Base-by-base conservation (phyloP, 1,284 basidiomycete species). In the Naganishia albida region DNA sequence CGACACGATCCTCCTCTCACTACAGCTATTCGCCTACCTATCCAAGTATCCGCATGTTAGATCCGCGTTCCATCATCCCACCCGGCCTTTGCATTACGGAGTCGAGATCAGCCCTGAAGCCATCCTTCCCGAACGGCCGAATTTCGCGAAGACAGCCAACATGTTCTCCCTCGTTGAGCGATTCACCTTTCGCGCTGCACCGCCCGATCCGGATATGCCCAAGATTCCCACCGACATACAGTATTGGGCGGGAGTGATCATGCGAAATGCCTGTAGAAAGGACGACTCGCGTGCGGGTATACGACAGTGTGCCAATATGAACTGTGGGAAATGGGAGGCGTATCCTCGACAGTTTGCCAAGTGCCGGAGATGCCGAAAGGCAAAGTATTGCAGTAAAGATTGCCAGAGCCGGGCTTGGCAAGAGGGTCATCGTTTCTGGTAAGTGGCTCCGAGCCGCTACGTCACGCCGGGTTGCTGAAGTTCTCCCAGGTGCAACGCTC, bases 231-330 rank as follows among this genome's bases (percentile, higher is more conserved):
- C 84, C 25, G 94, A 98, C 78, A 96, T 99, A 57, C 93, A 98
- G 80, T 98, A 97, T 75, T 99, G 95, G 96, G 95, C 95, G 0
- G 93, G 94, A 3, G 95, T 98, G 15, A 97, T 98, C 74, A 99
- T 99, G 95, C 85, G 96, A 60, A 99, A 99, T 76, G 95, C 96
- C 7, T 99, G 95, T 80, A 83, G 95, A 75, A 99, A 99, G 82
- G 95, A 99, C 74, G 94, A 97, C 68, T 86, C 83, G 54, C 82
- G 89, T 50, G 93, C 93, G 67, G 96, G 96, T 3, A 94, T 98
- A 69, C 82, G 95, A 66, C 96, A 98, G 78, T 99, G 95, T 82
- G 96, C 96, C 4, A 96, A 97, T 77, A 98, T 96, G 92, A 84
- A 90, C 53, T 99, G 96, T 73, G 95, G 95, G 0, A 86, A 86